Evolutionary conservation across 495 filamentous ascomycete species (phyloP).

Genomic region (Lindgomyces ingoldianus): DNA sequence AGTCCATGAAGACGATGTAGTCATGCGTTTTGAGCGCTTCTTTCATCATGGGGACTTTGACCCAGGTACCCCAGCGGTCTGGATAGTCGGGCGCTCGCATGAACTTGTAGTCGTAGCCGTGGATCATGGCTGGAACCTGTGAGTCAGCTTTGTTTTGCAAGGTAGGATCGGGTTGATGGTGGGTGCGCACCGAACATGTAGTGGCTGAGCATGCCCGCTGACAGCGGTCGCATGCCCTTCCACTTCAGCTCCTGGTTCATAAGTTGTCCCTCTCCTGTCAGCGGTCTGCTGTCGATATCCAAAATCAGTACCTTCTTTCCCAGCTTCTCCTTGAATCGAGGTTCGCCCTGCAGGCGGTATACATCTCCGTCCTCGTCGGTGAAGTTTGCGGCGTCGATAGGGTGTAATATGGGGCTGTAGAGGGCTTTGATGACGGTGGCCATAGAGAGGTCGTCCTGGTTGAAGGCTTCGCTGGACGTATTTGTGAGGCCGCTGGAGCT

Average conservation of each 20-base stretch:
- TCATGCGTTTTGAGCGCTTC: slow-evolving; percentile 51
- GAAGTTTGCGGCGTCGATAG: slow-evolving; percentile 32
- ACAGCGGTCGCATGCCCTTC: slow-evolving; percentile 32
- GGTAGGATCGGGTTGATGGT: not conserved
- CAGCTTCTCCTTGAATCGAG: slow-evolving; percentile 34
- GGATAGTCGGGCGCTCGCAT: slow-evolving; percentile 42
- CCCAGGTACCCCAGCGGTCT: slow-evolving; percentile 51
- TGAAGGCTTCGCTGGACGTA: slow-evolving; percentile 10
- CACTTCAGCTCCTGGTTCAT: slow-evolving; percentile 36
- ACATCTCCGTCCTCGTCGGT: slow-evolving; percentile 34
- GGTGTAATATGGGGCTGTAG: slow-evolving; percentile 32
- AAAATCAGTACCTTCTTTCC: slow-evolving; percentile 37
- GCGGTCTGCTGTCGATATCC: slow-evolving; percentile 36
- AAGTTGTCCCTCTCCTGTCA: slow-evolving; percentile 28
- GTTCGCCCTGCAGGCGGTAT: slow-evolving; percentile 22
- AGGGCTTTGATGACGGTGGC: slow-evolving; percentile 29
- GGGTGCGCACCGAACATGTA: slow-evolving; percentile 34
- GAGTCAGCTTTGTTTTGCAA: slow-evolving; percentile 3
- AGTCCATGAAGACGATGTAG: slow-evolving; percentile 55
- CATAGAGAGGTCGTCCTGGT: slow-evolving; percentile 27
- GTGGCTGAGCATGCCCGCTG: slow-evolving; percentile 38
- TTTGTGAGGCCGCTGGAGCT: too few relatives aligned
- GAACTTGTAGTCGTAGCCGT: slow-evolving; percentile 58
- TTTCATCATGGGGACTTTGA: slow-evolving; percentile 52
- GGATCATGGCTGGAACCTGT: slow-evolving; percentile 47